Percentiles rank a stretch among this genome's conserved stretches.
Evolutionary conservation across 2,329 filamentous ascomycete species (phyloP).

Genomic region (Alternaria conjuncta): DNA sequence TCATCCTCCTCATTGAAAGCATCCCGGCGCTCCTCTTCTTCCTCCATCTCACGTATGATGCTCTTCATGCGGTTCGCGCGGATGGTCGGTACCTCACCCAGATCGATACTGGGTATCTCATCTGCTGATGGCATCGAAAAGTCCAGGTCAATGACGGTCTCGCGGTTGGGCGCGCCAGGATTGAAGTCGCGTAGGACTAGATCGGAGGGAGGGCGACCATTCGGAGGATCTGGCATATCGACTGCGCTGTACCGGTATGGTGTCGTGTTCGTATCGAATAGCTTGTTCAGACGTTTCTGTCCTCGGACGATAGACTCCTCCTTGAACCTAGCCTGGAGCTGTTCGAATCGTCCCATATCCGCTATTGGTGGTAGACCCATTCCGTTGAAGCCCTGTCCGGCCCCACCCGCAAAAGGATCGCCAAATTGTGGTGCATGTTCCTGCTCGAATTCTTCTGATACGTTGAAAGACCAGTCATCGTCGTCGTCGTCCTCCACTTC

Average conservation of each 20-base stretch:
- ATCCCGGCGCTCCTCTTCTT: conserved; percentile 49
- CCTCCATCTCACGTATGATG: conserved; percentile 52
- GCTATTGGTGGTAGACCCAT: conserved; percentile 46
- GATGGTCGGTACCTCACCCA: conserved; percentile 62
- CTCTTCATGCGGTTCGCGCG: conserved; percentile 61
- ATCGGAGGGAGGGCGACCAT: conserved; percentile 59
- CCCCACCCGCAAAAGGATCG: conserved; percentile 52
- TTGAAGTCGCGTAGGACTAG: conserved; percentile 59
- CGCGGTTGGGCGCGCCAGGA: conserved; percentile 53
- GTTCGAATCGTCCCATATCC: conserved; percentile 43
- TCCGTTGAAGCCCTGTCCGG: conserved; percentile 36
- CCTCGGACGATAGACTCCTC: conserved; percentile 65
- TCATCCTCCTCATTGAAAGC: conserved; percentile 35
- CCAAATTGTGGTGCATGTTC: conserved; percentile 50
- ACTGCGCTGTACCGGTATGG: conserved; percentile 66
- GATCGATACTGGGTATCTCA: conserved; percentile 50
- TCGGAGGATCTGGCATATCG: conserved; percentile 50
- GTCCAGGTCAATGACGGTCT: conserved; percentile 65
- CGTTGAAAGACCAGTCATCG: conserved; percentile 71
- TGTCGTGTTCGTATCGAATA: conserved; percentile 63
- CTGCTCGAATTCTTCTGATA: conserved; percentile 65
- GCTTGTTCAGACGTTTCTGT: conserved; percentile 61
- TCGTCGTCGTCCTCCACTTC: conserved; percentile 52
- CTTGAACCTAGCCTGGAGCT: conserved; percentile 58
- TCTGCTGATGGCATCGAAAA: conserved; percentile 52